phyloP scores from a whole-genome alignment of 306 rosid genomes.

The Glycine latifolia region DNA sequence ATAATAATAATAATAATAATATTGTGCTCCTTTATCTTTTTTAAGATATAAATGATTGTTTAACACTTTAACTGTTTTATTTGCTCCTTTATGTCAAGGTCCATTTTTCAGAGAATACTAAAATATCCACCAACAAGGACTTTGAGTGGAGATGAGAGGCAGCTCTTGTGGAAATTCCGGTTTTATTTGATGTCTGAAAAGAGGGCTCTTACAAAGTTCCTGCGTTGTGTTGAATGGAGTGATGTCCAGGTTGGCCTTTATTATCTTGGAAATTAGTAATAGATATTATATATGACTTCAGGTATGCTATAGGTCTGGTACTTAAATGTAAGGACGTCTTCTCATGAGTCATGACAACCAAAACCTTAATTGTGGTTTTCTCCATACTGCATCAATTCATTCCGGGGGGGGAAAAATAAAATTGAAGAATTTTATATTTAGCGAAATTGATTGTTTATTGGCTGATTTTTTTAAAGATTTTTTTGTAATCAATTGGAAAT shows the following conservation, averaged over 20 bases:
- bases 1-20: not conserved
- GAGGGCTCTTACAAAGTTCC: slow-evolving; percentile 98
- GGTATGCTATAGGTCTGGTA: slow-evolving; percentile 18
- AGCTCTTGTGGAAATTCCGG: slow-evolving; percentile 97
- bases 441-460: slow-evolving; percentile 33
- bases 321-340: slow-evolving; percentile 8
- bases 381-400: slow-evolving; percentile 23
- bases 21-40: slow-evolving; percentile 14
- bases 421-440: slow-evolving; percentile 17
- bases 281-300: slow-evolving; percentile 26
- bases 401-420: not conserved
- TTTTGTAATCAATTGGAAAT: slow-evolving; percentile 24
- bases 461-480: slow-evolving; percentile 5
- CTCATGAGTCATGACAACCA: not conserved
- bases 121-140: slow-evolving; percentile 98
- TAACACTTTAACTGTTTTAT: slow-evolving; percentile 30
- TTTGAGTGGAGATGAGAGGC: slow-evolving; percentile 97
- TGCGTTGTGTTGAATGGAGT: slow-evolving; percentile 99
- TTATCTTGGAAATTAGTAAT: slow-evolving; percentile 31
- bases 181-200: slow-evolving; percentile 98
- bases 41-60: slow-evolving; percentile 23
- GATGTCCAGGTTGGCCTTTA: slow-evolving; percentile 82
- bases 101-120: slow-evolving; percentile 85
- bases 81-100: slow-evolving; percentile 58
- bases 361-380: slow-evolving; percentile 35